A percentile compares a stretch with the other conserved stretches of the same genome.
These are phyloP conservation scores for Lotmaria passim DNA, from an alignment of 208 protist species.

Conservation along the genomic window DNA sequence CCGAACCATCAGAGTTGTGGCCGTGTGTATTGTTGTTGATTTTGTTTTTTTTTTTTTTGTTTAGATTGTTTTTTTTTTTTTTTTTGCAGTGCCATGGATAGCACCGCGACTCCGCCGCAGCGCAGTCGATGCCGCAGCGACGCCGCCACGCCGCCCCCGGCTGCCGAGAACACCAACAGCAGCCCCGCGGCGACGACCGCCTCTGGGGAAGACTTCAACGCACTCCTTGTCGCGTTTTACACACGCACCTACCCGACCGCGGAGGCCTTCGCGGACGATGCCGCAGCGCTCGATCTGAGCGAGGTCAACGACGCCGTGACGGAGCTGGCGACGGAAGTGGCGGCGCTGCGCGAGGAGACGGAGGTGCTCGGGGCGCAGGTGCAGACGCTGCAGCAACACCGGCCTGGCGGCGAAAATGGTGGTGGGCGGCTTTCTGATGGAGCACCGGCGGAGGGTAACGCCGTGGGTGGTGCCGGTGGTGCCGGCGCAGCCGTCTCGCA, in stretches of 20 bases:
- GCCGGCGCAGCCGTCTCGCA: not conserved
- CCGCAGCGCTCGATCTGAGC: conserved; percentile 35
- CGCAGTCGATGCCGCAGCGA: conserved; percentile 10
- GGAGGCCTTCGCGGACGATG: conserved; percentile 45
- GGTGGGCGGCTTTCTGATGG: too few relatives aligned
- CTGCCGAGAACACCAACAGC: not conserved
- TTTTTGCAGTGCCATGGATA: too few relatives aligned
- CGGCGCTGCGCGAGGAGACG: conserved; percentile 66
- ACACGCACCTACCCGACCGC: conserved; percentile 55
- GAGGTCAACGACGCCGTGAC: conserved; percentile 55
- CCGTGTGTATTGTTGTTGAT: too few relatives aligned
- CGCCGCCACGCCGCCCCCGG: not conserved
- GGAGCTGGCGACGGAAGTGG: conserved; percentile 75
- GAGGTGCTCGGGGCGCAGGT: conserved; percentile 48
- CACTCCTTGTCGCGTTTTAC: conserved; percentile 73
- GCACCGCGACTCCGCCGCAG: not conserved
- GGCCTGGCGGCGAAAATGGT: conserved; percentile 3
- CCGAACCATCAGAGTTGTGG: too few relatives aligned
- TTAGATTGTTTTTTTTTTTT: too few relatives aligned
- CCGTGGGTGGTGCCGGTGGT: not conserved
- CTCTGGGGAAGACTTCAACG: conserved; percentile 36
- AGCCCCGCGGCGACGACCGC: too few relatives aligned
- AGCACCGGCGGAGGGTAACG: not conserved
- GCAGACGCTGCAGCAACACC: conserved; percentile 39
- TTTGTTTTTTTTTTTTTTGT: too few relatives aligned